A percentile compares a stretch with the other conserved stretches of the same genome.
phyloP scores from a whole-genome alignment of 257 asterid genomes.

The Perilla frutescens region DNA sequence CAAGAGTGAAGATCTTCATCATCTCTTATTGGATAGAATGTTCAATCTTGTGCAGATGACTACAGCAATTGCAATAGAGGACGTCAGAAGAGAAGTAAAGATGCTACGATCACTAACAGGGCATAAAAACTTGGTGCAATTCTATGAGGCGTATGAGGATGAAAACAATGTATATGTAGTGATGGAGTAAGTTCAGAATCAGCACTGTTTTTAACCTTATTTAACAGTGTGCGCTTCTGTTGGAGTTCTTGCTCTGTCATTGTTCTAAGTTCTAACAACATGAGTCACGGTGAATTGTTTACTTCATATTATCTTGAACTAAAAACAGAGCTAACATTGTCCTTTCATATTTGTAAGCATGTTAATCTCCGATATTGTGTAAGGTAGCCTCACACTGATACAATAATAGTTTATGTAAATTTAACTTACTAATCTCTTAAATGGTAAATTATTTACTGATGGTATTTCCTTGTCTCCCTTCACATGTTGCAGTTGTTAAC shows the following conservation, averaged over 20 bases:
- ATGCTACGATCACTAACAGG: conserved; percentile 56
- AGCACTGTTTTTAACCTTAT: conserved; percentile 15
- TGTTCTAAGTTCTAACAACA: conserved; percentile 11
- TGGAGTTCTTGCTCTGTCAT: background rate
- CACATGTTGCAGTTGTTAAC: background rate
- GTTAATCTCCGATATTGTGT: background rate
- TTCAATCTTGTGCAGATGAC: conserved; percentile 50
- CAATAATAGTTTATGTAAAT: too few species aligned
- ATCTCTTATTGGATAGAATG: conserved; percentile 25
- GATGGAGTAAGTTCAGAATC: conserved; percentile 58
- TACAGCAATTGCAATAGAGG: conserved; percentile 62
- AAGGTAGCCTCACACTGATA: background rate
- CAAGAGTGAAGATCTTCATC: conserved; percentile 18
- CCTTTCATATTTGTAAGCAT: background rate
- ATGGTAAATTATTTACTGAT: background rate
- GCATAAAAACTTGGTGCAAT: conserved; percentile 57
- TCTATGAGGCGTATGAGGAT: conserved; percentile 66
- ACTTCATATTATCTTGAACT: conserved; percentile 1
- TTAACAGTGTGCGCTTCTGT: background rate
- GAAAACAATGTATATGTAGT: conserved; percentile 62
- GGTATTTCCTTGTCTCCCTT: background rate
- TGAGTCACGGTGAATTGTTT: background rate
- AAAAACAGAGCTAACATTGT: background rate
- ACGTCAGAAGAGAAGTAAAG: conserved; percentile 64
- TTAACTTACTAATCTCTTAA: background rate